phyloP scores from a whole-genome alignment of 2,329 filamentous ascomycete species.

The Epichloe coenophiala region DNA sequence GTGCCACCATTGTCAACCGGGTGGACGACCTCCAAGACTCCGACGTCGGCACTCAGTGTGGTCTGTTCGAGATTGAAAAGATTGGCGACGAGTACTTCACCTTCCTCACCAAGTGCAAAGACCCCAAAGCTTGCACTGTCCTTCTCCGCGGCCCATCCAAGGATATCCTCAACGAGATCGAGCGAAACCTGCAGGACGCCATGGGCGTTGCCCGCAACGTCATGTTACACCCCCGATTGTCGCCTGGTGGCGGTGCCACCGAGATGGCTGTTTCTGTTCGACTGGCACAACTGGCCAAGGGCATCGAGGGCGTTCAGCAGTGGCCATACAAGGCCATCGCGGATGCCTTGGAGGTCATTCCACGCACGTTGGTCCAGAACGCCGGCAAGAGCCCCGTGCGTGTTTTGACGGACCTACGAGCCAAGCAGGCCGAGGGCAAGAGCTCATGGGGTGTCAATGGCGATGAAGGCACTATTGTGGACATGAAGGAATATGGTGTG shows the following conservation, averaged over 20 bases:
- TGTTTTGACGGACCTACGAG: conserved; percentile 80
- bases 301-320: conserved; percentile 91
- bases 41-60: conserved; percentile 85
- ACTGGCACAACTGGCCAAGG: conserved; percentile 73
- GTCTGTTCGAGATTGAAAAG: conserved; percentile 97
- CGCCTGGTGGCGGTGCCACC: conserved; percentile 87
- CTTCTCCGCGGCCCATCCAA: conserved; percentile 91
- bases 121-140: conserved; percentile 94
- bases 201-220: conserved; percentile 98
- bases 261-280: conserved; percentile 96
- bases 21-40: conserved; percentile 87
- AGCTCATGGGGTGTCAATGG: conserved; percentile 91
- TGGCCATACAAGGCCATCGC: conserved; percentile 98
- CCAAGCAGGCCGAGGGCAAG: conserved; percentile 88
- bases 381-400: conserved; percentile 86
- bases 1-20: conserved; percentile 93
- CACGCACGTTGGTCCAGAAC: conserved; percentile 90
- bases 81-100: conserved; percentile 99
- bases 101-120: conserved; percentile 89
- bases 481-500: conserved; percentile 95
- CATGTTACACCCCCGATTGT: conserved; percentile 90
- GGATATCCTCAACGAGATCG: conserved; percentile 96
- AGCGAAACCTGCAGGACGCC: conserved; percentile 94
- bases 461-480: conserved; percentile 78
- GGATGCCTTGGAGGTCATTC: conserved; percentile 95